These are phyloP conservation scores for Ceratobasidium sp. DNA, from an alignment of 1,284 basidiomycete species.

Conservation along the genomic window DNA sequence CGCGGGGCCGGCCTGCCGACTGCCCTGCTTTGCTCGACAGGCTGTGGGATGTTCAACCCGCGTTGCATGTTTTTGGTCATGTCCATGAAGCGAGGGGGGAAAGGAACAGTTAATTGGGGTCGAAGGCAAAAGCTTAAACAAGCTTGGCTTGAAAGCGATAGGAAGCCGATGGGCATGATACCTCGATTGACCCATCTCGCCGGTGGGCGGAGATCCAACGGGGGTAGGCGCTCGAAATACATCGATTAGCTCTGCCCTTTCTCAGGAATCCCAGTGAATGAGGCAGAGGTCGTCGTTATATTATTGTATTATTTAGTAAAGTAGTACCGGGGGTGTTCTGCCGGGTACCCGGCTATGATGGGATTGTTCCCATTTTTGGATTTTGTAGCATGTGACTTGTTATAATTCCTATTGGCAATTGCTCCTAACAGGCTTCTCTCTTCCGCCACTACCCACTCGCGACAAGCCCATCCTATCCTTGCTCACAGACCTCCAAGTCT, in stretches of 20 bases:
- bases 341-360: background rate
- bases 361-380: background rate
- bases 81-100: conserved; percentile 58
- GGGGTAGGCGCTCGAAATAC: background rate
- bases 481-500: background rate
- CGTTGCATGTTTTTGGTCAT: conserved; percentile 59
- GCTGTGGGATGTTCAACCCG: conserved; percentile 55
- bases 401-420: conserved; percentile 1
- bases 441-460: background rate
- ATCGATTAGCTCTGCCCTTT: background rate
- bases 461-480: background rate
- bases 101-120: conserved; percentile 54
- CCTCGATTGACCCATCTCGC: background rate
- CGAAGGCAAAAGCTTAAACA: conserved; percentile 49
- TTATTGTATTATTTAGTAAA: background rate
- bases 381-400: conserved; percentile 12
- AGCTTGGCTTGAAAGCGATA: background rate
- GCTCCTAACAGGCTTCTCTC: background rate
- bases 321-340: too few relatives aligned
- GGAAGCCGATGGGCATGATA: background rate
- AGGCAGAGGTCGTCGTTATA: background rate
- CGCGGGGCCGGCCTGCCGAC: conserved; percentile 48
- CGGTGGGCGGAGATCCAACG: background rate
- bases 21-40: conserved; percentile 55
- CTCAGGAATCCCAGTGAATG: background rate